Percentiles rank a stretch among this genome's conserved stretches.
Conservation (phyloP, 1,284 basidiomycete genomes). For the Stygiomarasmius scandens region DNA sequence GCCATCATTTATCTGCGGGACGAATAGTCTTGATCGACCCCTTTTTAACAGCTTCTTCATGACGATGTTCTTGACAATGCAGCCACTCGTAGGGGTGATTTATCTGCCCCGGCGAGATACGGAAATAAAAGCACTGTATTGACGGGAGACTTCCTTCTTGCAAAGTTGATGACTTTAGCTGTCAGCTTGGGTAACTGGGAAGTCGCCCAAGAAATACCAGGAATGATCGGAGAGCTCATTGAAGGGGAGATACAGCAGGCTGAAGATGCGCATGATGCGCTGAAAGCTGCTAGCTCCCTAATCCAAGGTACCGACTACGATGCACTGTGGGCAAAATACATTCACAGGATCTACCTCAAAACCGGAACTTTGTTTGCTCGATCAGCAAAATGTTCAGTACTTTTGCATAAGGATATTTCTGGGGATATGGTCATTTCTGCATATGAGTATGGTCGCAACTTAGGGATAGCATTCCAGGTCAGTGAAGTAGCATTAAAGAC, state of each 20-base stretch:
- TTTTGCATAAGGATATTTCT: no score
- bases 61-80: not conserved
- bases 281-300: constrained; percentile 73
- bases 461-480: no score
- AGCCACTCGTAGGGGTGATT: constrained; percentile 42
- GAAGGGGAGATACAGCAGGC: constrained; percentile 25
- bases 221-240: not conserved
- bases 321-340: constrained; percentile 68
- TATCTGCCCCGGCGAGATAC: constrained; percentile 70
- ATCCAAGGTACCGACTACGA: constrained; percentile 18
- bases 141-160: constrained; percentile 85
- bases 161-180: constrained; percentile 74
- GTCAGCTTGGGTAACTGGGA: constrained; percentile 60
- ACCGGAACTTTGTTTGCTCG: constrained; percentile 64
- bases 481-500: no score
- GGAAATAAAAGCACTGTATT: constrained; percentile 84
- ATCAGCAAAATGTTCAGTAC: no score
- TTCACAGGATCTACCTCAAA: constrained; percentile 86
- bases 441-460: no score
- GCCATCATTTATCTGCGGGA: constrained; percentile 29
- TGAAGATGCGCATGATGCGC: constrained; percentile 38
- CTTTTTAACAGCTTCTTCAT: not conserved
- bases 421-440: no score
- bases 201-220: not conserved
- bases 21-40: no score